phyloP scores from a whole-genome alignment of 2,329 filamentous ascomycete genomes.

The Gnomoniopsis smithogilvyi region DNA sequence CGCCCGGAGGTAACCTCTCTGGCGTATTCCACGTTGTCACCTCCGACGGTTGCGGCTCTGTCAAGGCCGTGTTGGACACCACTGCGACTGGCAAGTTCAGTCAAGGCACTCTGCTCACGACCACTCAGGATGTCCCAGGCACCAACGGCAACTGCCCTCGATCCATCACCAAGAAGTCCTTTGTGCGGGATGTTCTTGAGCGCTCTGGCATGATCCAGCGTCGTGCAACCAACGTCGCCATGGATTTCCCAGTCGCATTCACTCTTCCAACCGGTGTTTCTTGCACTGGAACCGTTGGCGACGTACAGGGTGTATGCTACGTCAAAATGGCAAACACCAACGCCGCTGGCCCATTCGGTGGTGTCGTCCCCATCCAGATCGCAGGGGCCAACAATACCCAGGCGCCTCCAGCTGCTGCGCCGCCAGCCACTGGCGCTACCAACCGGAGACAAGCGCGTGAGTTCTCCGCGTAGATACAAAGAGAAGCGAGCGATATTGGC shows the following conservation, averaged over 20 bases:
- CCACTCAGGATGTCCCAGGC: slow-evolving; percentile 17
- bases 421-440: no score
- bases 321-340: slow-evolving; percentile 22
- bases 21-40: slow-evolving; percentile 39
- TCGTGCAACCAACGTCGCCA: slow-evolving; percentile 19
- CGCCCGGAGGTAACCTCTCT: slow-evolving; percentile 27
- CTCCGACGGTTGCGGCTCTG: slow-evolving; percentile 37
- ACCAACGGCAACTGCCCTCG: slow-evolving; percentile 18
- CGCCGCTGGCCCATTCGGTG: slow-evolving; percentile 17
- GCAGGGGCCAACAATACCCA: neutral
- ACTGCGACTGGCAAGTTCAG: slow-evolving; percentile 27
- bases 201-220: slow-evolving; percentile 13
- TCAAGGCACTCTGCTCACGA: slow-evolving; percentile 13
- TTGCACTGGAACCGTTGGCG: slow-evolving; percentile 16
- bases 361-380: slow-evolving; percentile 19
- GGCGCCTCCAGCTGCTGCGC: no score
- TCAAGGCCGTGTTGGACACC: slow-evolving; percentile 35
- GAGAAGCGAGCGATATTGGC: no score
- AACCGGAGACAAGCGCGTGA: no score
- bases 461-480: no score
- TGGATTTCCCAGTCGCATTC: slow-evolving; percentile 7
- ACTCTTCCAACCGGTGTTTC: slow-evolving; percentile 15
- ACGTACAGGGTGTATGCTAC: slow-evolving; percentile 16
- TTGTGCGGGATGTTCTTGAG: slow-evolving; percentile 7
- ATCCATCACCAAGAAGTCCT: slow-evolving; percentile 5